Evolutionary conservation across 441 rosid genomes (phyloP).

Genomic region (Croton setiger): DNA sequence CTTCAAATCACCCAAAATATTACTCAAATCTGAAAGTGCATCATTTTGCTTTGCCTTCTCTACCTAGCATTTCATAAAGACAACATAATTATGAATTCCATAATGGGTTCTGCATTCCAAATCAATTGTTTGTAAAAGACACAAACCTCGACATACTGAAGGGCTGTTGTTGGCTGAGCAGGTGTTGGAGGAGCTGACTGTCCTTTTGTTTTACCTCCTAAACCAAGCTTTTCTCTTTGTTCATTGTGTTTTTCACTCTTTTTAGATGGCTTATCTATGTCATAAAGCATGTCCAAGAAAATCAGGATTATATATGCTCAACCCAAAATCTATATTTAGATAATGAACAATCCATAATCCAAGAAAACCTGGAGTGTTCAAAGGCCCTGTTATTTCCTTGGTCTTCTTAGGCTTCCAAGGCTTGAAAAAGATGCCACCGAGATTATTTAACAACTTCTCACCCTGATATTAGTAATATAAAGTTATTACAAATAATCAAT

Average conservation of each 20-base stretch:
- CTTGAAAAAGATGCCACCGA: conserved; percentile 82
- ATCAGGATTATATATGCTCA: not conserved
- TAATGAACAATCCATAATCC: not conserved
- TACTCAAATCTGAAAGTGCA: conserved; percentile 61
- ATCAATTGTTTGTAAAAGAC: not conserved
- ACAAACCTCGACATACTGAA: conserved; percentile 62
- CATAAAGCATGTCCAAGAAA: not conserved
- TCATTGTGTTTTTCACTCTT: conserved; percentile 35
- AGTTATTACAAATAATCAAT: not conserved
- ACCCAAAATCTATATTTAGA: not conserved
- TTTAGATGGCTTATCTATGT: conserved; percentile 42
- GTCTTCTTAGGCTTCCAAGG: conserved; percentile 94
- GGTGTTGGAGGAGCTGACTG: conserved; percentile 30
- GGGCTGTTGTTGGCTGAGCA: conserved; percentile 35
- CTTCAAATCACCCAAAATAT: conserved; percentile 72
- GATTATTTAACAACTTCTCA: conserved; percentile 85
- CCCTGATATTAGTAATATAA: conserved; percentile 47
- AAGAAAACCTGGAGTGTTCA: conserved; percentile 62
- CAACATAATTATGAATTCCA: not conserved
- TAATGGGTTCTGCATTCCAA: not conserved
- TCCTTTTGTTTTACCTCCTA: conserved; percentile 31
- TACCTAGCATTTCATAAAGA: conserved; percentile 32
- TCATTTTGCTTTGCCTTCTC: conserved; percentile 85
- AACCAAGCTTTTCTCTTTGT: conserved; percentile 43
- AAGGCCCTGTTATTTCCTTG: conserved; percentile 58